Base-by-base conservation (phyloP, 140 eudicot genomes). In the Cichorium intybus region DNA sequence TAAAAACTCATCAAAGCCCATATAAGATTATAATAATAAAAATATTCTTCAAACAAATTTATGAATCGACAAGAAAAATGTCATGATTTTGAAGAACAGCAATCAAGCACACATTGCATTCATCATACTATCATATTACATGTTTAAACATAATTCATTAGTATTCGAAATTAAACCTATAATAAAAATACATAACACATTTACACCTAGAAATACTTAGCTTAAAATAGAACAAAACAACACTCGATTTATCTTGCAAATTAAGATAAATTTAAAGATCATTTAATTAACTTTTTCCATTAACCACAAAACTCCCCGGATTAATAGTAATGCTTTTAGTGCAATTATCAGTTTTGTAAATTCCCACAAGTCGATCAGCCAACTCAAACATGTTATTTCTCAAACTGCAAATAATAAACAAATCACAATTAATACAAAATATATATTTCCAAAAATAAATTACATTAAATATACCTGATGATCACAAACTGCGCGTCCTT, bases 381-480 rank as follows among this genome's bases (percentile, higher is more conserved):
- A 94, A 62, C 87, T 94, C 99, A 39, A 89, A 89, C 99, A 94
- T 94, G 76, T 94, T 89, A 85, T 94, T 89, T 69, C 99, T 79
- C 35, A 94, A 81, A 74, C 97, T 94, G 91, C 81, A 89, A 5
- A 64, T 41, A 12, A 59, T 31, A 37, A 34, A 64, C 5, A 41
- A 48, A 43, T 48, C 43, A 61, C 14, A 43, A 14, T 48, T 6
- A 52, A 27, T 23, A 9, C 14, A 51, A 24, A 8, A 9, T 15
- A 17, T 35, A 28, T 24, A n/a, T 10, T 39, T 7, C 3, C 15
- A 5, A 24, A 7, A 11, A 18, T 7, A n/a, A 15, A 26, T 11
- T 60, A 53, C 12, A 28, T 21, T 18, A 54, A 15, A 46, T 0
- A 41, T 61, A 89, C 97, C 99, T 94, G 69, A 93, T 88, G 74